Base-by-base conservation (phyloP, 2,329 filamentous ascomycete species). In the Chaetomium strumarium region DNA sequence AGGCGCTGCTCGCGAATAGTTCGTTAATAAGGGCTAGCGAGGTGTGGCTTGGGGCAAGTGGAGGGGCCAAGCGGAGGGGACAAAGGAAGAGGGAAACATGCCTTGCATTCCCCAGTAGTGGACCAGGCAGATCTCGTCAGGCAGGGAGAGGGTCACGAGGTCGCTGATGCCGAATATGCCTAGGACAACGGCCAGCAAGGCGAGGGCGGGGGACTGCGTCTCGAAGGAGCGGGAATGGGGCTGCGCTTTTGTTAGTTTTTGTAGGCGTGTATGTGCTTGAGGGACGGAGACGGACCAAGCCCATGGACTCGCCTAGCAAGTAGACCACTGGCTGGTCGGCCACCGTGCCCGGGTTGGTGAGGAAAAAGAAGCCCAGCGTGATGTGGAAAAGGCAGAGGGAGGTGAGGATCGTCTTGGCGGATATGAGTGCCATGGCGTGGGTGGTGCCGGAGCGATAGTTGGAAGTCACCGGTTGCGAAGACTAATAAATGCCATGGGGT, bases 351-450 rank as follows among this genome's bases (percentile, higher is more conserved):
- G 91, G 91, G 53, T 78, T 84, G 39, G 81, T 85, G 63, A 95
- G 77, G 72, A 96, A 86, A 74, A 93, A 89, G 70, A 85, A 90
- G 63, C 85, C 90, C 45, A 93, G 75, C 6, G 88, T 88, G 59
- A 96, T 70, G 72, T 96, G 88, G 74, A 93, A 90, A 66, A 95
- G 79, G 61, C 86, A 87, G 61, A 96, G 74, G 48, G 83, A 85
- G 62, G 88, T 86, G 62, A 96, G 85, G 68, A 96, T 85, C 9
- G 85, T 88, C 65, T 80, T 86, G 55, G 85, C 84, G 2, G 88
- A 90, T 64, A 96, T 79, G 67, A 95, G 75, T 31, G 83, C 86
- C 91, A 96, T 96, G 56, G 49, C 62, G 37, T 38, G 17, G 13
- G 17, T 2, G 40, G 13, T 41, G 16, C 1, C 29, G 29, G 40